Evolutionary conservation across 495 filamentous ascomycete genomes (phyloP).

Genomic region (Parathielavia hyrcaniae): DNA sequence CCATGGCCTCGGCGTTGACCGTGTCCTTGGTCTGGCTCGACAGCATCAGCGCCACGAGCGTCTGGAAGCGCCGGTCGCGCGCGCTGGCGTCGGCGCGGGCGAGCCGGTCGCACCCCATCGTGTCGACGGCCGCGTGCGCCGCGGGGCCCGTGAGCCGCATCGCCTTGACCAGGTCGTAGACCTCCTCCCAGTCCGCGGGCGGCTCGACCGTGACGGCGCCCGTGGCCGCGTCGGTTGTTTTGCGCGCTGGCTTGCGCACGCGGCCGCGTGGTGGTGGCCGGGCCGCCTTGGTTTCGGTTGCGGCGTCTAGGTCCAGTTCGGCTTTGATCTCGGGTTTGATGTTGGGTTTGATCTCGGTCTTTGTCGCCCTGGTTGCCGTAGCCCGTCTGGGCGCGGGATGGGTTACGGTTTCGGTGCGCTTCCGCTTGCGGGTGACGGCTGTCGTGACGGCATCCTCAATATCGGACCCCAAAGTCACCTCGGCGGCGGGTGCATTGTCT

Average conservation of each 20-base stretch:
- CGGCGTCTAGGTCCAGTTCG: constrained; percentile 11
- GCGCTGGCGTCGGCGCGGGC: constrained; percentile 49
- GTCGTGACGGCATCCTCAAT: constrained; percentile 58
- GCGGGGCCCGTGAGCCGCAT: constrained; percentile 68
- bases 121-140: constrained; percentile 77
- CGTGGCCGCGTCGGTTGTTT: constrained; percentile 49
- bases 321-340: constrained; percentile 16
- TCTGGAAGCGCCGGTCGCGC: constrained; percentile 78
- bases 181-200: constrained; percentile 76
- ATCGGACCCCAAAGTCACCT: constrained; percentile 39
- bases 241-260: constrained; percentile 59
- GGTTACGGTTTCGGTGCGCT: constrained; percentile 35
- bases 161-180: constrained; percentile 68
- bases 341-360: constrained; percentile 13
- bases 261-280: constrained; percentile 36
- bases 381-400: constrained; percentile 1
- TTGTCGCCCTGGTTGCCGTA: constrained; percentile 1
- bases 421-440: constrained; percentile 44
- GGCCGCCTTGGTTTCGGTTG: constrained; percentile 23
- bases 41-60: constrained; percentile 90
- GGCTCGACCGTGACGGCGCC: constrained; percentile 53
- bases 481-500: constrained; percentile 17
- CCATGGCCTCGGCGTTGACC: constrained; percentile 80
- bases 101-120: constrained; percentile 90
- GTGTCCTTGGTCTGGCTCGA: constrained; percentile 95